These are phyloP conservation scores for Sphagnum contortum DNA, from an alignment of 225 moss, liverwort and hornwort genomes.

Conservation along the genomic window DNA sequence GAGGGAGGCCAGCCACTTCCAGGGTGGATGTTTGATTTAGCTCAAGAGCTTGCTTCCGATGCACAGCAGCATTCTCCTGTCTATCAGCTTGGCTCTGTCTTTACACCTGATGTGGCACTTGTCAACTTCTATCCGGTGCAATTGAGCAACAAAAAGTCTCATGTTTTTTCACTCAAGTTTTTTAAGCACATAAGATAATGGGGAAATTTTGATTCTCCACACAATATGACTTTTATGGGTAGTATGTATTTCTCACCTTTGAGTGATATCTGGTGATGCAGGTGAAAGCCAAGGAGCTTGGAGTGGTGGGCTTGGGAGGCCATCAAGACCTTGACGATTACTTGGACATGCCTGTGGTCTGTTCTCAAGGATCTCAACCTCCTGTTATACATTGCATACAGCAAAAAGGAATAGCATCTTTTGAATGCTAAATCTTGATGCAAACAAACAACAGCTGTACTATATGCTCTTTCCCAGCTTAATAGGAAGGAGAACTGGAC, in stretches of 20 bases:
- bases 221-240: too few relatives aligned
- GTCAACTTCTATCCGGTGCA: constrained; percentile 82
- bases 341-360: constrained; percentile 80
- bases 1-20: constrained; percentile 33
- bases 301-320: constrained; percentile 80
- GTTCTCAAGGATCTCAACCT: constrained; percentile 1
- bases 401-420: too few relatives aligned
- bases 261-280: constrained; percentile 8
- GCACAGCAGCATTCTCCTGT: constrained; percentile 42
- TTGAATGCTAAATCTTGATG: too few relatives aligned
- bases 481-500: too few relatives aligned
- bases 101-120: constrained; percentile 66
- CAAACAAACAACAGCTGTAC: too few relatives aligned
- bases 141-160: too few relatives aligned
- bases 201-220: too few relatives aligned
- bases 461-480: too few relatives aligned
- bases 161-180: too few relatives aligned
- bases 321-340: constrained; percentile 88
- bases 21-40: constrained; percentile 63
- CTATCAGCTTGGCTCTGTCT: constrained; percentile 26
- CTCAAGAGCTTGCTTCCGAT: constrained; percentile 50
- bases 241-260: too few relatives aligned
- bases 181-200: too few relatives aligned
- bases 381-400: too few relatives aligned
- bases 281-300: constrained; percentile 73